phyloP scores from a whole-genome alignment of 164 flowering plant genomes.

The Macadamia tetraphylla region DNA sequence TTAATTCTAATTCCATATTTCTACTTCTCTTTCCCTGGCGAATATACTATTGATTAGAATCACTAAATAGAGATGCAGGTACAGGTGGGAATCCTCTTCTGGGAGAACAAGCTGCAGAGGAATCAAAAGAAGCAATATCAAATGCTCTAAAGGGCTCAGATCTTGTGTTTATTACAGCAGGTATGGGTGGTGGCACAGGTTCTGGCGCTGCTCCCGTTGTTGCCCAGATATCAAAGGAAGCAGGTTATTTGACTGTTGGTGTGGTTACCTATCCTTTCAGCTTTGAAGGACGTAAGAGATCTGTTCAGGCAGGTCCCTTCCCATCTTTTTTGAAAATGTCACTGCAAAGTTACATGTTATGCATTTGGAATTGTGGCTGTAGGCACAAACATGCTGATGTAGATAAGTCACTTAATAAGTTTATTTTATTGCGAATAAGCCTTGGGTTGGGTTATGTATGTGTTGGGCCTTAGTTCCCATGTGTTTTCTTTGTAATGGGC shows the following conservation, averaged over 20 bases:
- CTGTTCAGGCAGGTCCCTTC: slow-evolving; percentile 67
- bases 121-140: slow-evolving; percentile 88
- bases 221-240: slow-evolving; percentile 90
- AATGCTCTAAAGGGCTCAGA: slow-evolving; percentile 88
- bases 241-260: slow-evolving; percentile 97
- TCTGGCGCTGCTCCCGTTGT: slow-evolving; percentile 99
- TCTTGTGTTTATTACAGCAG: slow-evolving; percentile 95
- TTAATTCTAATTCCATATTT: neutral
- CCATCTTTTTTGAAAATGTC: slow-evolving; percentile 1
- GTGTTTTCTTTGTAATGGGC: too few relatives aligned
- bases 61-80: slow-evolving; percentile 49
- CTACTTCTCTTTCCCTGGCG: neutral
- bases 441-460: too few relatives aligned
- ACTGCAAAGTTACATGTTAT: neutral
- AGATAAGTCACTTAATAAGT: neutral
- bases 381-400: neutral
- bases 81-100: slow-evolving; percentile 94
- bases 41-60: slow-evolving; percentile 11
- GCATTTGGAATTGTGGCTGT: too few relatives aligned
- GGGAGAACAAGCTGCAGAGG: slow-evolving; percentile 99
- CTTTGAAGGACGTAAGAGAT: slow-evolving; percentile 97
- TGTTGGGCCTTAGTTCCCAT: too few relatives aligned
- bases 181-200: slow-evolving; percentile 99
- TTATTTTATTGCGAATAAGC: too few relatives aligned
- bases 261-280: slow-evolving; percentile 98